Conservation (phyloP, 176 grass and related monocot species). For the Saccharum spontaneum region DNA sequence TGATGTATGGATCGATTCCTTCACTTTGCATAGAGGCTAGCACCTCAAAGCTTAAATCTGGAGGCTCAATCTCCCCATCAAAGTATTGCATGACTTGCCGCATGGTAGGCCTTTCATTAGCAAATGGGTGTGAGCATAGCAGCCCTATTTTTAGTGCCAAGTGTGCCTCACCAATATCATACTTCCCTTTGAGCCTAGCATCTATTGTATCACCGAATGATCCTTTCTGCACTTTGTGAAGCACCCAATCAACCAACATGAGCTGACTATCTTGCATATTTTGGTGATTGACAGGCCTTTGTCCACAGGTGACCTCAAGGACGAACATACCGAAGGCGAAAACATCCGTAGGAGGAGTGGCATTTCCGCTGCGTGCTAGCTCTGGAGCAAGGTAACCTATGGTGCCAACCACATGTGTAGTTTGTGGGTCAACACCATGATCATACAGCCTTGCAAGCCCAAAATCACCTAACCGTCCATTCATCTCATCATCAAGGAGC, state of each 20-base stretch:
- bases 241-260: constrained; percentile 21
- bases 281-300: constrained; percentile 7
- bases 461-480: neutral
- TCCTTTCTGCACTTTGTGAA: neutral
- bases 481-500: neutral
- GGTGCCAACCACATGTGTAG: constrained; percentile 15
- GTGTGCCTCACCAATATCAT: constrained; percentile 15
- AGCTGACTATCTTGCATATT: neutral
- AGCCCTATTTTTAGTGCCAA: neutral
- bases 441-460: neutral
- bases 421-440: neutral
- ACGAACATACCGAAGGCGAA: constrained; percentile 5
- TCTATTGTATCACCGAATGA: neutral
- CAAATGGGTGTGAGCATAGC: constrained; percentile 26
- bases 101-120: constrained; percentile 23
- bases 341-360: neutral
- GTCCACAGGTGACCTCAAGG: constrained; percentile 21
- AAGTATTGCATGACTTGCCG: constrained; percentile 24
- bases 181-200: constrained; percentile 9
- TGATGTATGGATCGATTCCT: constrained; percentile 15
- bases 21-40: constrained; percentile 25
- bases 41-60: constrained; percentile 8
- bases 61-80: constrained; percentile 7
- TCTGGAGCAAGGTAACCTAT: constrained; percentile 28
- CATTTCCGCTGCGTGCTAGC: constrained; percentile 7